Conservation (phyloP, 805 yeast species). For the Kodamaea kakaduensis region DNA sequence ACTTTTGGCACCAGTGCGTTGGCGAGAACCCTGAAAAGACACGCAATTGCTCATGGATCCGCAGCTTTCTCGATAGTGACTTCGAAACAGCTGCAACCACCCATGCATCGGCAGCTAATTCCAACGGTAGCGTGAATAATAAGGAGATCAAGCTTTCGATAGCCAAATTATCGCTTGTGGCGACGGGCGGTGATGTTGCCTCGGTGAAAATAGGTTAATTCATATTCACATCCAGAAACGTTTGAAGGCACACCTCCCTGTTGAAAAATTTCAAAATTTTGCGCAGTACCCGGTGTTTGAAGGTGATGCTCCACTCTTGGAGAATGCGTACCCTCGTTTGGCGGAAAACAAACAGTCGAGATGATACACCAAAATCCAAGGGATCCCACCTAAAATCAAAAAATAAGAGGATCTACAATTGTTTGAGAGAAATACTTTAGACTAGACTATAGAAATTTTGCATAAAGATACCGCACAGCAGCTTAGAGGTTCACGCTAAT, state of each 20-base stretch:
- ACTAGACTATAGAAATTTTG: no score
- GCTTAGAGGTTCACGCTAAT: no score
- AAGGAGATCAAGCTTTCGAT: slow-evolving; percentile 59
- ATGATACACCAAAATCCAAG: no score
- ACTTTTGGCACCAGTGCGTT: slow-evolving; percentile 51
- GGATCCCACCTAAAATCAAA: no score
- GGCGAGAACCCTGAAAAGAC: slow-evolving; percentile 36
- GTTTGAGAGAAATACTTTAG: no score
- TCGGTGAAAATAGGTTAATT: slow-evolving; percentile 48
- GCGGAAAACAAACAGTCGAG: slow-evolving; percentile 36
- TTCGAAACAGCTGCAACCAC: slow-evolving; percentile 40
- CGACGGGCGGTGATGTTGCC: slow-evolving; percentile 19
- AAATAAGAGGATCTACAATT: no score
- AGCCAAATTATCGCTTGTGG: slow-evolving; percentile 65
- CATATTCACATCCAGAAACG: slow-evolving; percentile 48
- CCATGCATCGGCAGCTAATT: slow-evolving; percentile 27
- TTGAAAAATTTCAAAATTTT: slow-evolving; percentile 20
- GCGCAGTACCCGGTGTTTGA: slow-evolving; percentile 15
- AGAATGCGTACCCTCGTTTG: slow-evolving; percentile 25
- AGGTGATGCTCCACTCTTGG: slow-evolving; percentile 16
- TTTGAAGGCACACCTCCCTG: slow-evolving; percentile 12
- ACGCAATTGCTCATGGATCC: slow-evolving; percentile 68
- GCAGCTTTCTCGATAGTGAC: slow-evolving; percentile 49
- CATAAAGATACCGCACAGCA: no score
- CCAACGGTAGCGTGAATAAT: slow-evolving; percentile 41